Base-by-base conservation (phyloP, 352 stramenopile species). In the Phytophthora syringae region DNA sequence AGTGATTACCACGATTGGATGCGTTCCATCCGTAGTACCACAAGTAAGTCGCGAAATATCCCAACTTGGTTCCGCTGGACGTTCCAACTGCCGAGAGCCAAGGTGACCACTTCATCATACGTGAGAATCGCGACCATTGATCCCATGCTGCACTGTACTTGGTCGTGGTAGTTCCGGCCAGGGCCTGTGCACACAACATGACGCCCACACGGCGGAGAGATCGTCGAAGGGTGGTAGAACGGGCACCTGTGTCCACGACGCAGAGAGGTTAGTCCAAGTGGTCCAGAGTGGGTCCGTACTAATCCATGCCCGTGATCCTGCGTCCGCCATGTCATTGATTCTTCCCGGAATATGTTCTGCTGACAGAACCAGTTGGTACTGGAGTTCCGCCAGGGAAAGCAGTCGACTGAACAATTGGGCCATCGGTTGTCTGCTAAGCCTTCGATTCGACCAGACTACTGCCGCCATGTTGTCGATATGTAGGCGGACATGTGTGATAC, bases 401-500 rank as follows among this genome's bases (percentile, higher is more conserved):
- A 74, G 25, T 13, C 70, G 22, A 18, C 57, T 71, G 43, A 61
- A 66, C 2, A 56, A 12, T 21, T 71, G 55, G 2, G 39, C 54
- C 0, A 20, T 45, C 1, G 40, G 18, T 3, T 64, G 34, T 2
- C 37, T 28, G 13, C 44, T 64, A 1, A 32, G 7, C 0, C 45
- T 30, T 1, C 21, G 22, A 18, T 18, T 42, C 0, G 43, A n/a
- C 58, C 57, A 72, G 39, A 9, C 13, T 3, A 72, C 58, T 1
- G 57, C 64, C 15, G 52, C 60, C 0, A 34, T 62, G 36, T 68
- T 73, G 42, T 73, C 52, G 21, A 73, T 64, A 15, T 64, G 56
- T 51, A 68, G 44, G 27, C 55, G 9, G 0, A 72, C 51, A 13
- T 47, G 20, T 1, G 7, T 32, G 10, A 48, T 12, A 25, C 21